phyloP scores from a whole-genome alignment of 768 basidiomycete species.

The Rhizopogon sp. region DNA sequence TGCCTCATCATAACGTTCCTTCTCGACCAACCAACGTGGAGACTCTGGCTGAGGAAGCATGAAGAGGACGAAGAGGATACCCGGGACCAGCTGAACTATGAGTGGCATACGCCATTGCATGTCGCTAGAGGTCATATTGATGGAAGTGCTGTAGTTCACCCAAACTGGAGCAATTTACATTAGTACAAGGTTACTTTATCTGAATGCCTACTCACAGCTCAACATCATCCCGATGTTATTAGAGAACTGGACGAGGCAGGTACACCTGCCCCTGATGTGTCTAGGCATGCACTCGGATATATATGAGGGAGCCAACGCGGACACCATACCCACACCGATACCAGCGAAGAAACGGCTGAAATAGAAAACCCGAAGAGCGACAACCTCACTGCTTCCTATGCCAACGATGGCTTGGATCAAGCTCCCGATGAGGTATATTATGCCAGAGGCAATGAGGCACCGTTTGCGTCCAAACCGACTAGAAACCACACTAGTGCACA shows the following conservation, averaged over 20 bases:
- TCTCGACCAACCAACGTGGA: slow-evolving; percentile 47
- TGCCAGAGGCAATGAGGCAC: slow-evolving; percentile 34
- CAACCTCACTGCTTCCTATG: slow-evolving; percentile 26
- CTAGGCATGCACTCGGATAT: slow-evolving; percentile 40
- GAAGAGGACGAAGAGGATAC: slow-evolving; percentile 35
- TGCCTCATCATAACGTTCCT: slow-evolving; percentile 32
- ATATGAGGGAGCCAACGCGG: slow-evolving; percentile 39
- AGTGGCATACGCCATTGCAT: slow-evolving; percentile 46
- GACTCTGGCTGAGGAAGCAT: slow-evolving; percentile 46
- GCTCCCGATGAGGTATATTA: slow-evolving; percentile 39
- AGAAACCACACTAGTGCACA: slow-evolving; percentile 32
- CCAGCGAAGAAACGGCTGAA: slow-evolving; percentile 50
- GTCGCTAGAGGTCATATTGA: slow-evolving; percentile 27
- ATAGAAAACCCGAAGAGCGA: slow-evolving; percentile 31
- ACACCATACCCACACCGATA: slow-evolving; percentile 49
- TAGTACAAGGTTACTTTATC: neutral
- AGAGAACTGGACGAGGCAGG: slow-evolving; percentile 31
- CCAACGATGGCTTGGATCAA: slow-evolving; percentile 36
- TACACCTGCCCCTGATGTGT: slow-evolving; percentile 40
- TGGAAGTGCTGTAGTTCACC: slow-evolving; percentile 38
- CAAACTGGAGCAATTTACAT: slow-evolving; percentile 24
- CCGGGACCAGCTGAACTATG: slow-evolving; percentile 43
- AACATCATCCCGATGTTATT: slow-evolving; percentile 23
- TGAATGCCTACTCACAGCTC: slow-evolving; percentile 12
- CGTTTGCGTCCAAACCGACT: slow-evolving; percentile 37